Evolutionary conservation across 2,329 filamentous ascomycete species (phyloP), one percentile per base, ranked within the genome.

Genomic region (Aspergillus amoenus): DNA sequence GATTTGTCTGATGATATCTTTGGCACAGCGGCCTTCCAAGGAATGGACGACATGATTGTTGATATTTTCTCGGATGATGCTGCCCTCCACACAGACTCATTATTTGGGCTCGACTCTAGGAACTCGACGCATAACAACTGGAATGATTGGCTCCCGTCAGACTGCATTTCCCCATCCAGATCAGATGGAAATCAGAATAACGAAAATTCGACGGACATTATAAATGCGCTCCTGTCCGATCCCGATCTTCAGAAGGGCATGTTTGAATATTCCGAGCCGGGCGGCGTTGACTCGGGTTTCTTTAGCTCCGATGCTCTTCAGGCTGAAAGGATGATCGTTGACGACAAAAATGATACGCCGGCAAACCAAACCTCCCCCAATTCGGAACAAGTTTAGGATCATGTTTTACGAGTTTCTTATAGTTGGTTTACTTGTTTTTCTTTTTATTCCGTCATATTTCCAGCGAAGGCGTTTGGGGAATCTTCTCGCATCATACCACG

Each of bases 51-150:
- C 24, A 70, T 74, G 62, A 66, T 76, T 11, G 65, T 74, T 41
- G 70, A 75, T 54, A 76, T 76, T 24, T 74, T 76, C 40, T 65
- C 63, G 2, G 70, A 75, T 18, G 64, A 72, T n/a, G 63, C 62
- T 7, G 58, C 60, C 27, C 46, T 61, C 2, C 60, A 71, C 15
- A 55, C 65, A 9, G 66, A 73, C 43, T 61, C 66, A 1, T 66
- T 71, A 40, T 68, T 72, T 40, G 61, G 57, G 6, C 65, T 76
- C 18, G 67, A 65, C 24, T 62, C 64, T 15, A 69, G 70, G 46
- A 61, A 59, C 44, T 56, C 57, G 12, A 47, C 59, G 12, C 62
- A 60, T 50, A 64, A 64, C 32, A 66, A 67, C 60, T 76, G 74
- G 74, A 64, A 66, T 2, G 70, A 75, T 53, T 76, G 74, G 74